A percentile compares a stretch with the other conserved stretches of the same genome.
phyloP scores from a whole-genome alignment of 257 asterid genomes.

The Nemophila menziesii region DNA sequence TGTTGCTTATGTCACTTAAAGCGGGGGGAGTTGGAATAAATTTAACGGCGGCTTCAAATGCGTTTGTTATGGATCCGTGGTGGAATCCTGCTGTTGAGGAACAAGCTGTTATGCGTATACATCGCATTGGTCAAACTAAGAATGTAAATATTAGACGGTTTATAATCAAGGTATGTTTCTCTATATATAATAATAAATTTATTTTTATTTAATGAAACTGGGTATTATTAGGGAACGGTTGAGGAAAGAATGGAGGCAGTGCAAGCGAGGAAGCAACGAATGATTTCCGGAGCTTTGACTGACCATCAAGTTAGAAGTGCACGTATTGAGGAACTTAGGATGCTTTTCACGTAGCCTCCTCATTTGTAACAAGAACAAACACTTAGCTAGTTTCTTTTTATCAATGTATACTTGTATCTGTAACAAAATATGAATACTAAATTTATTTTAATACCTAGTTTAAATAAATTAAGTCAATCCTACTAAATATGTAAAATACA shows the following conservation, averaged over 20 bases:
- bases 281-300: conserved; percentile 92
- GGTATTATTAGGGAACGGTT: conserved; percentile 91
- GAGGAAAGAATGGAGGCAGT: conserved; percentile 98
- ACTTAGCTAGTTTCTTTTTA: too few species aligned
- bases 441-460: too few species aligned
- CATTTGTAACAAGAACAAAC: too few species aligned
- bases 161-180: conserved; percentile 57
- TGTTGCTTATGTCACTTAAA: conserved; percentile 85
- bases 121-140: conserved; percentile 92
- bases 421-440: too few species aligned
- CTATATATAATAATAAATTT: background rate
- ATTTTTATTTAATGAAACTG: conserved; percentile 8
- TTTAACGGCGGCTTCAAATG: conserved; percentile 90
- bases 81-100: conserved; percentile 99
- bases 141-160: conserved; percentile 64
- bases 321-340: conserved; percentile 82
- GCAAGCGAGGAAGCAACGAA: conserved; percentile 82
- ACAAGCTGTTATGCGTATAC: conserved; percentile 98
- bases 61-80: conserved; percentile 98
- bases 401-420: too few species aligned
- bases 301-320: conserved; percentile 95
- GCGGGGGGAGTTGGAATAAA: conserved; percentile 99
- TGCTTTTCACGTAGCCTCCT: conserved; percentile 80
- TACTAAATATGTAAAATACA: too few species aligned
- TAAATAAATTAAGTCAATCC: too few species aligned